Evolutionary conservation across 2,329 filamentous ascomycete species (phyloP), one percentile per base, ranked within the genome.

Genomic region (Emergomyces africanus): DNA sequence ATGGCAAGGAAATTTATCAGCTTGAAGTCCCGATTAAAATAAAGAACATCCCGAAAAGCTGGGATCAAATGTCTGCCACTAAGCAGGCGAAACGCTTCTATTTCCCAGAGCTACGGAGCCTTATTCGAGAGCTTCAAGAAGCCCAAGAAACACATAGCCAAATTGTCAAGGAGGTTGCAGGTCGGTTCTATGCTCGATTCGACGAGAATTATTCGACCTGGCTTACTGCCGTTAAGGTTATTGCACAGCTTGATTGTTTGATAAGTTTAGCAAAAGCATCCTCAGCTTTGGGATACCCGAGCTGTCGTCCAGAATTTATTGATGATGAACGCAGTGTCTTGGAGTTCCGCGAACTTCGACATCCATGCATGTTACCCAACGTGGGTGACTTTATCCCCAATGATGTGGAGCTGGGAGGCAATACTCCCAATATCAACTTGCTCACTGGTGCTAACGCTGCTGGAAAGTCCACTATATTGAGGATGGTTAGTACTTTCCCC

Each of bases 381-480:
- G 89, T 95, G 1, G 86, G 87, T 57, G 91, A 96, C 72, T 99
- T 99, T 68, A 99, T 99, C 62, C 94, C 94, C 3, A 99, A 99
- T 67, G 88, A 96, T 69, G 84, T 99, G 64, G 83, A 84, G 61
- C 83, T 99, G 2, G 94, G 94, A 61, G 94, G 94, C 5, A 78
- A 85, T 10, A 78, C 81, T 8, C 79, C 90, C 57, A 96, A 92
- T 67, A 92, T 99, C 66, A 90, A 89, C 66, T 79, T 99, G 35
- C 81, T 99, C 44, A 99, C 94, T 1, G 94, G 94, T 70, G 94
- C 94, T 61, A 99, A 99, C 69, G 94, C 94, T 9, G 94, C 94
- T 54, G 94, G 94, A 69, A 99, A 99, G 76, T 97, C 94, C 1
- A 99, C 94, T 1, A 84, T 99, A 49, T 81, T 99, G 37, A 85